Evolutionary conservation across 495 filamentous ascomycete species (phyloP), one percentile per base, ranked within the genome.

Genomic region (Aspergillus homomorphus): DNA sequence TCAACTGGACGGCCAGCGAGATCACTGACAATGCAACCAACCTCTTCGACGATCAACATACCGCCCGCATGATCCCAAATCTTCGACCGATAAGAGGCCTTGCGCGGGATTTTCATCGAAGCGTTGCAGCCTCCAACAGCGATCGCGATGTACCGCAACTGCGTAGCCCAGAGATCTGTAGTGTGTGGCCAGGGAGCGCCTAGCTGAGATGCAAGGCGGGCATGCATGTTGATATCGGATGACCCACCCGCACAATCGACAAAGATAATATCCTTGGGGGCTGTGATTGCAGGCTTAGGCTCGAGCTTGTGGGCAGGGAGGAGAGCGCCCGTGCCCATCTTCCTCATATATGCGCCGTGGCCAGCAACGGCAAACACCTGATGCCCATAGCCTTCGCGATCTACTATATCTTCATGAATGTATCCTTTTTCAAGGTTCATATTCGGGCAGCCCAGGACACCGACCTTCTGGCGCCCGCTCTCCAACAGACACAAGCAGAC

Each of bases 51-150:
- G 28, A 89, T 73, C 23, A 90, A 67, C 80, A 88, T 85, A 0
- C 84, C 86, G 8, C 86, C 87, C 0, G 83, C 82, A 68, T 90
- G 87, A 61, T 90, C 87, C 87, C 87, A 90, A 16, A 87, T 75
- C 68, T 86, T 86, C n/a, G 80, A 85, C 23, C 72, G 73, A 56
- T 84, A 74, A 0, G 72, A 67, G 3, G 69, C 64, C 4, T 74
- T 73, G 57, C 76, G 74, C 53, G 87, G 85, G 12, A 89, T 73
- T 75, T 88, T 87, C 15, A 90, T 64, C 7, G 83, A 79, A 46
- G 81, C 73, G 67, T 87, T 86, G 15, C 79, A 82, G 7, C 82
- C 77, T 3, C 82, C 83, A 14, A 87, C 69, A 0, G 84, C 82
- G 30, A 89, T 74, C 9, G 79, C 76, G 3, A 82, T 79, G 73